Evolutionary conservation across 768 basidiomycete genomes (phyloP).

Genomic region (Boletus rubroflammeus): DNA sequence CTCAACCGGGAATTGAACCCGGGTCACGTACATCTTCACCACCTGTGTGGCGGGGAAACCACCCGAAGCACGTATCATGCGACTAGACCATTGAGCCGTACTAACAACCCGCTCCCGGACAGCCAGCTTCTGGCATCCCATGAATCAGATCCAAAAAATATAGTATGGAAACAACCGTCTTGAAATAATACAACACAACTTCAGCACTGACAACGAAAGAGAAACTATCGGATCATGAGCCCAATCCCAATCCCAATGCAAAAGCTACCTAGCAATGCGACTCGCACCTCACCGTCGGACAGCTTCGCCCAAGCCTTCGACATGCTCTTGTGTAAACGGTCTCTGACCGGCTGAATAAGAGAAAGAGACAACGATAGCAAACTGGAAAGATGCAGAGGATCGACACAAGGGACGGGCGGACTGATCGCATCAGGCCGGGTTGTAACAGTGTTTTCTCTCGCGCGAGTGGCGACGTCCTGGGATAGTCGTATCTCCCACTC

Average conservation of each 20-base stretch:
- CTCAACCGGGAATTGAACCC: conserved; percentile 36
- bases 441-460: conserved; percentile 39
- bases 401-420: conserved; percentile 38
- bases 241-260: conserved; percentile 46
- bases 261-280: conserved; percentile 40
- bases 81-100: conserved; percentile 35
- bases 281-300: conserved; percentile 27
- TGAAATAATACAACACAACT: neutral
- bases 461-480: conserved; percentile 51
- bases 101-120: neutral
- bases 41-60: conserved; percentile 18
- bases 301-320: conserved; percentile 25
- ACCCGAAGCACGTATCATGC: conserved; percentile 37
- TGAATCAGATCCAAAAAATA: neutral
- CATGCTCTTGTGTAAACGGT: conserved; percentile 22
- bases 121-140: neutral
- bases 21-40: conserved; percentile 36
- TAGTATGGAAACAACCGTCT: neutral
- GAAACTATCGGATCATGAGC: conserved; percentile 30
- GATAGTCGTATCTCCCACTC: conserved; percentile 63
- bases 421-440: conserved; percentile 12
- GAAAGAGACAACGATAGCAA: conserved; percentile 59
- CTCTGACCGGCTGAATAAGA: conserved; percentile 46
- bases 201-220: neutral
- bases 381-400: conserved; percentile 67